These are phyloP conservation scores for Ogataea dorogensis DNA, from an alignment of 805 yeast genomes.

Conservation along the genomic window DNA sequence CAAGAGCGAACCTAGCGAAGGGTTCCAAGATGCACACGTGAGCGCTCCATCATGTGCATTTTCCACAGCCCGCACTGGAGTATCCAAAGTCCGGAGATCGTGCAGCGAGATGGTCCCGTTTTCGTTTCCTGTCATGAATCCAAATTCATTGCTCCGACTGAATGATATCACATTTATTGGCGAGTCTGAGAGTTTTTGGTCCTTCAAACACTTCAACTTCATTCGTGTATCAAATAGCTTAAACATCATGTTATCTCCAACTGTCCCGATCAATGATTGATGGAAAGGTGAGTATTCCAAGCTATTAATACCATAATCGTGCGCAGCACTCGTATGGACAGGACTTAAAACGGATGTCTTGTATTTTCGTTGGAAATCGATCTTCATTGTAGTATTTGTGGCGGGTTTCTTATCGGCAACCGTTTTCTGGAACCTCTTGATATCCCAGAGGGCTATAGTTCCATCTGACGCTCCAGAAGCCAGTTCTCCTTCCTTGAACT, in stretches of 20 bases:
- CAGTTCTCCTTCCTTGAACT: conserved; percentile 54
- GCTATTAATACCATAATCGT: conserved; percentile 61
- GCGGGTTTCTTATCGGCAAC: conserved; percentile 16
- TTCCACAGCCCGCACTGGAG: conserved; percentile 30
- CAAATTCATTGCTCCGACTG: conserved; percentile 53
- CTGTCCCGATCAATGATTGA: conserved; percentile 58
- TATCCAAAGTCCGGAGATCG: conserved; percentile 56
- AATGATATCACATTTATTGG: conserved; percentile 56
- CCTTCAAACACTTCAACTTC: conserved; percentile 6
- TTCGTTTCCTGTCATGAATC: conserved; percentile 68
- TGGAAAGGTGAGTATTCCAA: conserved; percentile 67
- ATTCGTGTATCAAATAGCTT: conserved; percentile 55
- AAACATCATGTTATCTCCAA: conserved; percentile 60
- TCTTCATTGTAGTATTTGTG: conserved; percentile 1
- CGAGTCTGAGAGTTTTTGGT: conserved; percentile 16
- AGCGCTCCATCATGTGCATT: conserved; percentile 51
- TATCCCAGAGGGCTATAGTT: conserved; percentile 63
- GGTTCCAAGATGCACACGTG: conserved; percentile 74
- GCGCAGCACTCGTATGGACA: conserved; percentile 28
- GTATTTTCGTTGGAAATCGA: conserved; percentile 14
- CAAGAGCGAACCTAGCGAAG: conserved; percentile 47
- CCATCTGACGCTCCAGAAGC: conserved; percentile 67
- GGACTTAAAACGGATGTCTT: conserved; percentile 18
- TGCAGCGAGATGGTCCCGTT: conserved; percentile 55
- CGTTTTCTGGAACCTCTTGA: conserved; percentile 39